A percentile compares a stretch with the other conserved stretches of the same genome.
phyloP scores from a whole-genome alignment of 2,329 filamentous ascomycete species.

The Arthrobotrys musiformis region DNA sequence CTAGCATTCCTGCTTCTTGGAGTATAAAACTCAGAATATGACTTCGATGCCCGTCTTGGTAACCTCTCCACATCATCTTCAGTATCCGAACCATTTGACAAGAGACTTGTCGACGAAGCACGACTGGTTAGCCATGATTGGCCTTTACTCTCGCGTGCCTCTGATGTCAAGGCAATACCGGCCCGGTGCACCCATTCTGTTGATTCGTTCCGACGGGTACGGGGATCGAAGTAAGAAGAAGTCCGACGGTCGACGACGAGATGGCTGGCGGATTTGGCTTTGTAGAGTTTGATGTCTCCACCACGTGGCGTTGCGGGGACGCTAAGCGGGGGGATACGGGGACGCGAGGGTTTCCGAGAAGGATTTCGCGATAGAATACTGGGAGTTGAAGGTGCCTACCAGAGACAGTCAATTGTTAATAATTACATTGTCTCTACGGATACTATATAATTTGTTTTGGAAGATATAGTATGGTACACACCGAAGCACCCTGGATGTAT shows the following conservation, averaged over 20 bases:
- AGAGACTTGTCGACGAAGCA: conserved; percentile 73
- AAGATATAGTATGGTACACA: conserved; percentile 27
- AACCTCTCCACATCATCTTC: conserved; percentile 59
- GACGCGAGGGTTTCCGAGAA: conserved; percentile 66
- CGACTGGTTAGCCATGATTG: conserved; percentile 75
- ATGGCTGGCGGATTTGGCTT: conserved; percentile 74
- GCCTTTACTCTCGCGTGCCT: conserved; percentile 74
- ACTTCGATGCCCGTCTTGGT: conserved; percentile 5
- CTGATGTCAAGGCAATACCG: conserved; percentile 71
- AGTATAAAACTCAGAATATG: conserved; percentile 17
- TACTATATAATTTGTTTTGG: background rate
- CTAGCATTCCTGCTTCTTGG: background rate
- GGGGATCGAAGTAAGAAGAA: conserved; percentile 43
- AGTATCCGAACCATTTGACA: conserved; percentile 69
- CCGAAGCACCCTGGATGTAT: conserved; percentile 55
- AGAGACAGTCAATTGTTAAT: background rate
- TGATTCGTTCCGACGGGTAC: conserved; percentile 63
- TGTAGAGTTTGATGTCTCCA: conserved; percentile 63
- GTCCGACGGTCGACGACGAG: conserved; percentile 62
- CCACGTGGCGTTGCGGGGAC: conserved; percentile 56
- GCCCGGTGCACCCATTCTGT: conserved; percentile 75
- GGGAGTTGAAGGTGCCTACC: conserved; percentile 73
- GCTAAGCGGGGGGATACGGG: conserved; percentile 62
- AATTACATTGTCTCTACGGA: background rate
- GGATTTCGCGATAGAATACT: conserved; percentile 71